Percentiles rank a stretch among this genome's conserved stretches.
phyloP scores from a whole-genome alignment of 2,329 filamentous ascomycete species.

The Exophiala phaeomuriformis region DNA sequence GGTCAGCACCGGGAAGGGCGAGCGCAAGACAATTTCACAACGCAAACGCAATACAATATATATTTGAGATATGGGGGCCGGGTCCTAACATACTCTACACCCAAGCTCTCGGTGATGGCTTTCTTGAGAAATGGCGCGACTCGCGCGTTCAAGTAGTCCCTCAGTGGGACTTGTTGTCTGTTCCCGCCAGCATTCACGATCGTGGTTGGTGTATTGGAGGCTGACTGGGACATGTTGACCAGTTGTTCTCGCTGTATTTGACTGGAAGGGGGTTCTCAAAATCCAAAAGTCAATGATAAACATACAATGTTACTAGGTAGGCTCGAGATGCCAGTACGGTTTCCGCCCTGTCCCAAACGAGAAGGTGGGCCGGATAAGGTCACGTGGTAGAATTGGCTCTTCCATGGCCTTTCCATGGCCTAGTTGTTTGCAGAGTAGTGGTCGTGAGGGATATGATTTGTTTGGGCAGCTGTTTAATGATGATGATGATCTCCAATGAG shows the following conservation, averaged over 20 bases:
- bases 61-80: too few relatives aligned
- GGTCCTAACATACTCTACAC: constrained; percentile 21
- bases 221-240: constrained; percentile 19
- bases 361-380: constrained; percentile 2
- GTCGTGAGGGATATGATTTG: too few relatives aligned
- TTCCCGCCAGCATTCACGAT: constrained; percentile 14
- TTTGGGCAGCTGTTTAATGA: too few relatives aligned
- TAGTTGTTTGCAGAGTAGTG: too few relatives aligned
- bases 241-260: background rate
- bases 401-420: background rate
- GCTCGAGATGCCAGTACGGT: background rate
- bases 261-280: too few relatives aligned
- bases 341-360: background rate
- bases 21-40: background rate
- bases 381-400: background rate
- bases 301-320: too few relatives aligned
- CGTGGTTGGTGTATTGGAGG: constrained; percentile 13
- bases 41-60: background rate
- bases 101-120: constrained; percentile 24
- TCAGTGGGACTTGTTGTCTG: constrained; percentile 24
- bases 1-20: background rate
- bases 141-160: constrained; percentile 25
- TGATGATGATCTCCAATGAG: too few relatives aligned
- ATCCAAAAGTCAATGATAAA: too few relatives aligned
- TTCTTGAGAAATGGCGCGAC: constrained; percentile 26